Conservation (phyloP, 257 asterid species). For the Ilex asprella region DNA sequence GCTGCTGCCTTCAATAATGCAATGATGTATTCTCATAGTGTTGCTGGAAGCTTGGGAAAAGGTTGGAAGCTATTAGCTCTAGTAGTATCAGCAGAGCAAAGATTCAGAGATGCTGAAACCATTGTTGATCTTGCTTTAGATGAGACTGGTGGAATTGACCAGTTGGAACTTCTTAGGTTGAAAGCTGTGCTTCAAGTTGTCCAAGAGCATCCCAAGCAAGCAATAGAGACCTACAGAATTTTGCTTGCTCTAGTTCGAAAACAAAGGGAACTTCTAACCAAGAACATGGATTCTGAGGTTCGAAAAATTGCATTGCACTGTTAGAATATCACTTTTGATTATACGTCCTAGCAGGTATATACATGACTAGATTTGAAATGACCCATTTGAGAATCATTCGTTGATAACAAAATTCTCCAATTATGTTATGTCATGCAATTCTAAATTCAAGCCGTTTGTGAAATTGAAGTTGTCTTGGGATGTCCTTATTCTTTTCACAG, state of each 20-base stretch:
- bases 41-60: conserved; percentile 43
- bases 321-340: too few species aligned
- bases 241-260: conserved; percentile 66
- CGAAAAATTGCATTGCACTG: background rate
- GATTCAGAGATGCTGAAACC: conserved; percentile 62
- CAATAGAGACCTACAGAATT: conserved; percentile 68
- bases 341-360: too few species aligned
- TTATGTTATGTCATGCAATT: too few species aligned
- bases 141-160: conserved; percentile 61
- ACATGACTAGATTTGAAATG: too few species aligned
- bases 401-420: too few species aligned
- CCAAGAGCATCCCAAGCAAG: conserved; percentile 70
- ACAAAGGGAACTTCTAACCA: conserved; percentile 22
- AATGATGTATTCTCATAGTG: conserved; percentile 45
- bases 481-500: conserved; percentile 16
- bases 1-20: conserved; percentile 48
- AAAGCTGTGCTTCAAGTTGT: conserved; percentile 72
- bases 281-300: conserved; percentile 31
- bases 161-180: conserved; percentile 59
- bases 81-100: conserved; percentile 75
- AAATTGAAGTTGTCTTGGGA: too few species aligned
- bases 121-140: conserved; percentile 70
- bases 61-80: conserved; percentile 78
- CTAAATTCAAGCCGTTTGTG: too few species aligned
- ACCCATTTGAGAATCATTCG: too few species aligned